These are phyloP conservation scores for Xylariaceae sp. DNA, from an alignment of 2,329 filamentous ascomycete genomes.

Conservation along the genomic window DNA sequence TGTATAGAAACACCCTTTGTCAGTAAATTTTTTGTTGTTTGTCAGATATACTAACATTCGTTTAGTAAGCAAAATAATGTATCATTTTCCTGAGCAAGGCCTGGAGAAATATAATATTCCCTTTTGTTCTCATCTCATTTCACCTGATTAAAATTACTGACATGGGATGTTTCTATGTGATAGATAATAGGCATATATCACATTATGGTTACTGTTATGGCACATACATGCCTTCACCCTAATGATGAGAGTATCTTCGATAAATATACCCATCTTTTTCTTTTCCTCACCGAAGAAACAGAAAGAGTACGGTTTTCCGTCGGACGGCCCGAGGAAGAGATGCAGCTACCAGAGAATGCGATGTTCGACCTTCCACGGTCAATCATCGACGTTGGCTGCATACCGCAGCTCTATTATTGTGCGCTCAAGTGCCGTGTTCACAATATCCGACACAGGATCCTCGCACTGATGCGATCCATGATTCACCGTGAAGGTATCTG, in stretches of 20 bases:
- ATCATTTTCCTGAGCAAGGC: too few relatives aligned
- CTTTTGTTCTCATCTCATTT: too few relatives aligned
- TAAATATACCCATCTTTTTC: conserved; percentile 28
- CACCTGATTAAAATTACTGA: too few relatives aligned
- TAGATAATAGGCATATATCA: too few relatives aligned
- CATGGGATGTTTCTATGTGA: too few relatives aligned
- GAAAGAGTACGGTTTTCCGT: background rate
- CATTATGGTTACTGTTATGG: conserved; percentile 42
- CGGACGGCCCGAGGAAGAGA: background rate
- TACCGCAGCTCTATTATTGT: conserved; percentile 40
- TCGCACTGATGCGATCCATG: background rate
- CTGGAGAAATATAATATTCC: too few relatives aligned
- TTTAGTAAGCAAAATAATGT: too few relatives aligned
- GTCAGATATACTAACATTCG: too few relatives aligned
- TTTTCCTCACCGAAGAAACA: conserved; percentile 16
- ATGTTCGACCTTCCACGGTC: conserved; percentile 28
- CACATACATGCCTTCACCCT: conserved; percentile 29
- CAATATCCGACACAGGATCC: conserved; percentile 32
- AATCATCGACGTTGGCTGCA: conserved; percentile 39
- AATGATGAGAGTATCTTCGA: conserved; percentile 36
- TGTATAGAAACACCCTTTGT: too few relatives aligned
- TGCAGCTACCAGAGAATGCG: conserved; percentile 11
- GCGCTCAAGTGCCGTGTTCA: conserved; percentile 44
- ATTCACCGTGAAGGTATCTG: background rate
- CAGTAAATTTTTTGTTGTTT: too few relatives aligned